phyloP scores from a whole-genome alignment of 1,284 basidiomycete species.

The Malassezia restricta region DNA sequence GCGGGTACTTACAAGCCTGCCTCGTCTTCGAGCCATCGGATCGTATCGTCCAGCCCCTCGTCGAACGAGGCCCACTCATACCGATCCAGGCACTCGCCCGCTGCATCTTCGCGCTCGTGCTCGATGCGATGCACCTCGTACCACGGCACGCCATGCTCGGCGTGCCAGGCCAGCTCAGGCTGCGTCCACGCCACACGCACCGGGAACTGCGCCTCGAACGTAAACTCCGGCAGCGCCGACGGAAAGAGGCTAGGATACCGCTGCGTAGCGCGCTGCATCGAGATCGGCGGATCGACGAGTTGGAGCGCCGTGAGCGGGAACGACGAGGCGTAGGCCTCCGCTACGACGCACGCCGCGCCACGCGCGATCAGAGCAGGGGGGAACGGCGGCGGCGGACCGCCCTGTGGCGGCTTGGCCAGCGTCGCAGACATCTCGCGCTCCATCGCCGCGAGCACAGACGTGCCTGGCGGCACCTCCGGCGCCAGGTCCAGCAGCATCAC shows the following conservation, averaged over 20 bases:
- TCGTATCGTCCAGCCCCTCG: constrained; percentile 18
- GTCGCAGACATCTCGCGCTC: constrained; percentile 20
- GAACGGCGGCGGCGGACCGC: constrained; percentile 17
- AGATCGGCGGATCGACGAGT: constrained; percentile 33
- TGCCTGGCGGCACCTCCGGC: constrained; percentile 12
- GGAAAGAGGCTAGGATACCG: constrained; percentile 9
- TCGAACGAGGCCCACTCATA: constrained; percentile 24
- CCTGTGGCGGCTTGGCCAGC: constrained; percentile 13
- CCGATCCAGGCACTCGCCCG: constrained; percentile 30
- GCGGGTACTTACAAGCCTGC: constrained; percentile 35
- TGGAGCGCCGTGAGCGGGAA: constrained; percentile 31
- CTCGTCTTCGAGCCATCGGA: constrained; percentile 34
- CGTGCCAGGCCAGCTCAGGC: constrained; percentile 21
- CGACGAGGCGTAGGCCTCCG: constrained; percentile 37
- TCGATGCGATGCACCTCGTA: constrained; percentile 40
- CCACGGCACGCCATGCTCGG: constrained; percentile 22
- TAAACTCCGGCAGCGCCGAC: constrained; percentile 22
- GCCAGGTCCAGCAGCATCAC: constrained; percentile 31
- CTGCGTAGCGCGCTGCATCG: constrained; percentile 15
- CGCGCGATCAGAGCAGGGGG: constrained; percentile 31
- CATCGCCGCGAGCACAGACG: background rate
- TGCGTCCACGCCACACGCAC: constrained; percentile 30
- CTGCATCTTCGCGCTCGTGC: constrained; percentile 30
- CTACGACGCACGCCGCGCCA: constrained; percentile 22
- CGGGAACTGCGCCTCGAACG: constrained; percentile 33